Evolutionary conservation across 169 alveolate species (phyloP).

Genomic region (Amoebophrya sp.): DNA sequence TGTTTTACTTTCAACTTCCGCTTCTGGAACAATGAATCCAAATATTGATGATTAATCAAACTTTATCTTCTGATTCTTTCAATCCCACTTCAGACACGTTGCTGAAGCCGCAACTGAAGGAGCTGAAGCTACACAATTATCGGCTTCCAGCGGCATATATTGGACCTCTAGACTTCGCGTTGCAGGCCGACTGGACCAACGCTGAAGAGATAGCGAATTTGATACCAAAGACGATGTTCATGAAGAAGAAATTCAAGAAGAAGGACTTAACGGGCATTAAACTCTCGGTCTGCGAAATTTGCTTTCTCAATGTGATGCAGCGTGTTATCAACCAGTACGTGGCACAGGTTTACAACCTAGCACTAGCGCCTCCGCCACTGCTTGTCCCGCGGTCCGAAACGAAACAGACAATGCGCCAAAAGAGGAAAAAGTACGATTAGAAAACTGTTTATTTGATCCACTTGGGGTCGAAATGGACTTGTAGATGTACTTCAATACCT

Average conservation of each 20-base stretch:
- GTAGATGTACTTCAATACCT: too few species aligned
- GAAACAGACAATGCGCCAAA: not conserved
- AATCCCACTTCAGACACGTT: not conserved
- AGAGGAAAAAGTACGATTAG: not conserved
- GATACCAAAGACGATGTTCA: not conserved
- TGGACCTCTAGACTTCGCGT: not conserved
- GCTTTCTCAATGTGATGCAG: not conserved
- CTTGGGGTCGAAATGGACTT: too few species aligned
- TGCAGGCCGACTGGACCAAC: not conserved
- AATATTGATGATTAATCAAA: too few species aligned
- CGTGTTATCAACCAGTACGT: not conserved
- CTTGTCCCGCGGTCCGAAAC: not conserved
- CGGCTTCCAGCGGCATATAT: not conserved
- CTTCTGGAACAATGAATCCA: too few species aligned
- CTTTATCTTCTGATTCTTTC: too few species aligned
- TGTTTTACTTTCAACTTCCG: too few species aligned
- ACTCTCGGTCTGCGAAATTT: not conserved
- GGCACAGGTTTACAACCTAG: not conserved
- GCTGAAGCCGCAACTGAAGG: conserved; percentile 1
- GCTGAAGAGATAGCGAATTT: not conserved
- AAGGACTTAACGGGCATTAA: not conserved
- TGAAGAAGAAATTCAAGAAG: not conserved
- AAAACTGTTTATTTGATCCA: too few species aligned
- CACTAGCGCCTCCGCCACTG: not conserved
- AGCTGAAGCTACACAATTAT: not conserved